phyloP scores from a whole-genome alignment of 2,329 filamentous ascomycete genomes.

The Pseudogymnoascus sp. region DNA sequence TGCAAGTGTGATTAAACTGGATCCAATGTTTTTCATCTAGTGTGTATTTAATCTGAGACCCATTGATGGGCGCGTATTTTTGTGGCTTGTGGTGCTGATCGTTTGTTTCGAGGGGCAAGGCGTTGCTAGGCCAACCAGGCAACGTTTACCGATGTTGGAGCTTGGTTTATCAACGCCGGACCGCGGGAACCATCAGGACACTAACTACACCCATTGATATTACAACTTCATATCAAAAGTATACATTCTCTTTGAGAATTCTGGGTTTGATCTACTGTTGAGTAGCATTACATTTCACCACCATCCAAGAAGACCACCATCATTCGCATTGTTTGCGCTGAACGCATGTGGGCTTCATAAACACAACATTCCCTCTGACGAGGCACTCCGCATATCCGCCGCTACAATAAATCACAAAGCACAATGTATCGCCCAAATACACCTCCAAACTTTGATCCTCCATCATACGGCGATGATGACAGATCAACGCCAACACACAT shows the following conservation, averaged over 20 bases:
- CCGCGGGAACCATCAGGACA: slow-evolving; percentile 1
- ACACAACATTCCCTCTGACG: slow-evolving; percentile 6
- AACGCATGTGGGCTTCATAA: slow-evolving; percentile 3
- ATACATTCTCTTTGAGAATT: background rate
- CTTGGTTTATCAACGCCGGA: background rate
- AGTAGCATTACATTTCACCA: background rate
- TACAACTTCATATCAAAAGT: slow-evolving; percentile 1
- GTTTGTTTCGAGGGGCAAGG: background rate
- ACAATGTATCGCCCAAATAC: slow-evolving; percentile 35
- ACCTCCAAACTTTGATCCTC: slow-evolving; percentile 44
- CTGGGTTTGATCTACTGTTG: background rate
- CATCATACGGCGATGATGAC: slow-evolving; percentile 46
- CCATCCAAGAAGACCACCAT: background rate
- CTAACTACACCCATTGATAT: slow-evolving; percentile 4
- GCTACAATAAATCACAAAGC: slow-evolving; percentile 5
- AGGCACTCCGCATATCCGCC: background rate
- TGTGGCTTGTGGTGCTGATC: background rate
- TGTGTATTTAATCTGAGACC: background rate
- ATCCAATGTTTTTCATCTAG: background rate
- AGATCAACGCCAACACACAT: slow-evolving; percentile 36
- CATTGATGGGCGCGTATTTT: slow-evolving; percentile 2
- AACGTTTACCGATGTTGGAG: slow-evolving; percentile 1
- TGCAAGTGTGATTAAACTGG: background rate
- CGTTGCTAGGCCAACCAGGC: background rate
- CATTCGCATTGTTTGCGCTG: background rate